Conservation (phyloP, 2,329 filamentous ascomycete genomes). For the Colletotrichum viniferum region DNA sequence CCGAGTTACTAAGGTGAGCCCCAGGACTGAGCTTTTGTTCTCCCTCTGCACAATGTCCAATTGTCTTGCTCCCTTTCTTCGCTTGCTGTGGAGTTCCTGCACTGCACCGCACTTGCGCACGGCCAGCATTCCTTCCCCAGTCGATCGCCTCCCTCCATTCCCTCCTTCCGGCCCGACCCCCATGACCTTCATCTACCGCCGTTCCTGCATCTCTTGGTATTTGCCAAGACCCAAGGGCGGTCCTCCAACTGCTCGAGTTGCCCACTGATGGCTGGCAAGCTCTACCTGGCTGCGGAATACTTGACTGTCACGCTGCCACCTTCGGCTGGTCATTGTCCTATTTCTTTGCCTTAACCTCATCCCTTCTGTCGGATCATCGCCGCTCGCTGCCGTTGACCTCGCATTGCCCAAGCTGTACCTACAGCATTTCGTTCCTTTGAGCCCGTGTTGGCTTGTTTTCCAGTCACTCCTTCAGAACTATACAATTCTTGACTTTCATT, state of each 20-base stretch:
- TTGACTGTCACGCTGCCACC: neutral
- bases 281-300: constrained; percentile 22
- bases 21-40: neutral
- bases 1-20: neutral
- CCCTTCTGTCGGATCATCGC: constrained; percentile 11
- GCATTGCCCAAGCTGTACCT: constrained; percentile 3
- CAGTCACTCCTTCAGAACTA: constrained; percentile 25
- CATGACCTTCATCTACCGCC: constrained; percentile 9
- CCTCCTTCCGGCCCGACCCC: neutral
- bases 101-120: neutral
- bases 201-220: constrained; percentile 25
- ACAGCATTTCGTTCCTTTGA: constrained; percentile 24
- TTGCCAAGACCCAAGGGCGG: neutral
- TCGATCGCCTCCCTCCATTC: constrained; percentile 1
- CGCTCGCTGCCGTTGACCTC: neutral
- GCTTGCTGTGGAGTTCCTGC: neutral
- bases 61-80: neutral
- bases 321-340: neutral
- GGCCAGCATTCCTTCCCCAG: neutral
- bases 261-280: neutral
- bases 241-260: neutral
- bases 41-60: neutral
- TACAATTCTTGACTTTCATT: constrained; percentile 1
- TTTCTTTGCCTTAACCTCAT: neutral
- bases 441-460: constrained; percentile 17